phyloP scores from a whole-genome alignment of 495 filamentous ascomycete genomes.

The Terfezia boudieri region DNA sequence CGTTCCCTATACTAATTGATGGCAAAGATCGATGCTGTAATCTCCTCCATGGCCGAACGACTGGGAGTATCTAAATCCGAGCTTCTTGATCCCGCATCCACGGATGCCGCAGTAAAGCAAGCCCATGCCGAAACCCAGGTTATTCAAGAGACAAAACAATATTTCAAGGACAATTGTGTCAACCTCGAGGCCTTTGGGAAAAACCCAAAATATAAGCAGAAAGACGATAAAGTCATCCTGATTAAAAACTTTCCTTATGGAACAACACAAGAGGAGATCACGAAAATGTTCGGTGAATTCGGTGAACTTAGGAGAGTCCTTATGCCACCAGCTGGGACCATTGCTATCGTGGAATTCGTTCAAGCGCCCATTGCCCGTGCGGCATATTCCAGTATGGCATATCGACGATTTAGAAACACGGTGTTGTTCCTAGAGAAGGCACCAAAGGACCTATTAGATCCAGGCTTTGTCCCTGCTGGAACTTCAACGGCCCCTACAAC shows the following conservation, averaged over 20 bases:
- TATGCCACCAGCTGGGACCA: slow-evolving; percentile 80
- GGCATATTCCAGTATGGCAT: slow-evolving; percentile 65
- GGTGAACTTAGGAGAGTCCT: slow-evolving; percentile 55
- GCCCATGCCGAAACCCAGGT: slow-evolving; percentile 89
- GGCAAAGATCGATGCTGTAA: slow-evolving; percentile 59
- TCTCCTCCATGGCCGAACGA: slow-evolving; percentile 68
- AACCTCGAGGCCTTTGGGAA: slow-evolving; percentile 78
- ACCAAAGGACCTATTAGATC: slow-evolving; percentile 53
- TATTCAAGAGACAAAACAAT: slow-evolving; percentile 87
- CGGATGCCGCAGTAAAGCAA: slow-evolving; percentile 85
- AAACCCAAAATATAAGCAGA: slow-evolving; percentile 25
- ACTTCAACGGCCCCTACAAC: slow-evolving; percentile 11
- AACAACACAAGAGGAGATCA: slow-evolving; percentile 44
- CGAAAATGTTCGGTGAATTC: slow-evolving; percentile 42
- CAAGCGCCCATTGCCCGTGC: slow-evolving; percentile 52
- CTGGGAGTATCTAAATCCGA: slow-evolving; percentile 76
- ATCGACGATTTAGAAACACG: slow-evolving; percentile 73
- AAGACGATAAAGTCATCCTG: slow-evolving; percentile 70
- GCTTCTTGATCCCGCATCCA: slow-evolving; percentile 75
- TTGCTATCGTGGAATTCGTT: slow-evolving; percentile 75
- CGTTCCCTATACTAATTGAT: slow-evolving; percentile 4
- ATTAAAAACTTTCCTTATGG: slow-evolving; percentile 88
- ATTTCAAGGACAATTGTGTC: slow-evolving; percentile 67
- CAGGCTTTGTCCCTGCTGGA: slow-evolving; percentile 2
- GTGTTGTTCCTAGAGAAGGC: slow-evolving; percentile 87